Evolutionary conservation across 202 grass and related monocot species (phyloP).

Genomic region (Schoenoplectus triqueter): DNA sequence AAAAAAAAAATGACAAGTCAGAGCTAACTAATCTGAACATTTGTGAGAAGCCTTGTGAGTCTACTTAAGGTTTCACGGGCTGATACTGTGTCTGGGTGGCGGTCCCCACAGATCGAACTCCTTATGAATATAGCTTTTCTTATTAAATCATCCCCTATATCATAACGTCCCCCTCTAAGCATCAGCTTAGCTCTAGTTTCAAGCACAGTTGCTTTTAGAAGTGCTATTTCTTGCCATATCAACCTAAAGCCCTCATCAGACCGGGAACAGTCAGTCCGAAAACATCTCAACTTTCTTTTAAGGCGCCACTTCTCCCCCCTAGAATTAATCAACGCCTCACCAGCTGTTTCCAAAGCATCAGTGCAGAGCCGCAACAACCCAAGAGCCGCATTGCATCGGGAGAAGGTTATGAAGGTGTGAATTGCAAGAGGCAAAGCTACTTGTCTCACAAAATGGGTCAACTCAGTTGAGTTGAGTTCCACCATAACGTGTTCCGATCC

Average conservation of each 20-base stretch:
- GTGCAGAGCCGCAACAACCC: constrained; percentile 76
- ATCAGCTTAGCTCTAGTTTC: constrained; percentile 90
- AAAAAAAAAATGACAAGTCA: constrained; percentile 31
- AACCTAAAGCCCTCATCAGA: constrained; percentile 64
- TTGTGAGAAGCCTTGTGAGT: constrained; percentile 95
- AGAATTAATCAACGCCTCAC: constrained; percentile 70
- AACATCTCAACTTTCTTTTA: constrained; percentile 57
- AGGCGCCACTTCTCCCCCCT: constrained; percentile 78
- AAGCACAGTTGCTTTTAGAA: constrained; percentile 80
- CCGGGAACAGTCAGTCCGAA: constrained; percentile 48
- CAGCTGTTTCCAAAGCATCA: constrained; percentile 70
- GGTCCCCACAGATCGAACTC: constrained; percentile 81
- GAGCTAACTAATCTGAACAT: constrained; percentile 51
- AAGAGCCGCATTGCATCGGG: constrained; percentile 72
- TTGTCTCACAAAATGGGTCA: constrained; percentile 81
- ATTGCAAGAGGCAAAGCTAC: constrained; percentile 82
- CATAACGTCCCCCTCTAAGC: constrained; percentile 85
- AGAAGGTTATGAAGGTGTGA: constrained; percentile 89
- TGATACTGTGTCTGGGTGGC: constrained; percentile 80
- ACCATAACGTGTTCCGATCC: constrained; percentile 75
- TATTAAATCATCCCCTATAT: constrained; percentile 80
- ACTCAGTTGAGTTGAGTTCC: constrained; percentile 72
- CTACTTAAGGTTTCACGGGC: constrained; percentile 89
- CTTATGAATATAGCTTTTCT: constrained; percentile 89
- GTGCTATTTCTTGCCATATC: constrained; percentile 89